Base-by-base conservation (phyloP, 2,329 filamentous ascomycete genomes). In the Lecanicillium sp. region DNA sequence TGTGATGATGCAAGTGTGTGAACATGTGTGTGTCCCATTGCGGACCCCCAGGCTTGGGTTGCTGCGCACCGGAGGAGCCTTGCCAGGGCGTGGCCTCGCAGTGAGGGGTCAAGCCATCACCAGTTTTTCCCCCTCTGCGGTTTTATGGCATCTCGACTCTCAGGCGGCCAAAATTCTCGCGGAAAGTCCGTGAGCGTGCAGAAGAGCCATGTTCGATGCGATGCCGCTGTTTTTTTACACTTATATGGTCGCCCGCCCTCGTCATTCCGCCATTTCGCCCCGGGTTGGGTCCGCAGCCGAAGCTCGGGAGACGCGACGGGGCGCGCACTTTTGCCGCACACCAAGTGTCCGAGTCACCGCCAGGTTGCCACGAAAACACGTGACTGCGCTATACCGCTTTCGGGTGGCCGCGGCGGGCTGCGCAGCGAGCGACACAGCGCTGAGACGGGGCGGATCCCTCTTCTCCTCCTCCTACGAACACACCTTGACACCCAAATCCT, bases 361-460 rank as follows among this genome's bases (percentile, higher is more conserved):
- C 65, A 70, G 60, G 59, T 63, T 59, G 58, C 59, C 69, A 64
- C 68, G 68, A 66, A 67, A 64, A 61, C 68, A 71, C 68, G 68
- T 71, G 68, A 71, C 58, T 17, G 5, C 19, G 17, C 41, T 36
- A 48, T 33, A 3, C 38, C 45, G 8, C 11, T 41, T 48, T 29
- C 6, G 37, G 45, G 3, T 21, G 33, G 24, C 33, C 21, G 24
- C 43, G 43, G 37, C 37, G 39, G 37, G 17, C n/a, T 40, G n/a
- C 29, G 24, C 33, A 23, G 21, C 33, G 33, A 39, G 44, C 35
- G 35, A 46, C 33, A 44, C 44, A 39, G 43, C 33, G 27, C 29
- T 32, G 29, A 32, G n/a, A 20, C 24, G 19, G n/a, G 17, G 10
- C 11, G 11, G 23, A 19, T 26, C 21, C 21, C 24, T 21, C 8